phyloP scores from a whole-genome alignment of 1,139 yeast genomes.

The Candida labiduridarum region DNA sequence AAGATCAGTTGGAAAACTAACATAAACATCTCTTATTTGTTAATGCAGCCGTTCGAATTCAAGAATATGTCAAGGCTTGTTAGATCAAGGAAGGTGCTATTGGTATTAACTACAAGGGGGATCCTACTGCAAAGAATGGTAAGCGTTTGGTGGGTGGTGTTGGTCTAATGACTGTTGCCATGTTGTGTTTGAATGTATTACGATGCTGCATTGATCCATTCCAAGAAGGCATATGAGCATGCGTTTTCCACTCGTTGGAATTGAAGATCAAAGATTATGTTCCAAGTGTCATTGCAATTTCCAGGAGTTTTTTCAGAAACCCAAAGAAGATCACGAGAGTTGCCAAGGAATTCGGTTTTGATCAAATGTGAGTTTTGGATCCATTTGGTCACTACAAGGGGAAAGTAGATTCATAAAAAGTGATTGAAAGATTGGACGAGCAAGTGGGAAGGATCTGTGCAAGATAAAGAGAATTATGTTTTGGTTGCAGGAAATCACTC shows the following conservation, averaged over 20 bases:
- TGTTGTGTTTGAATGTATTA: conserved; percentile 73
- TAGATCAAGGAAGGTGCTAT: conserved; percentile 72
- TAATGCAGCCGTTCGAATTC: conserved; percentile 75
- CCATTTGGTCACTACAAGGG: conserved; percentile 77
- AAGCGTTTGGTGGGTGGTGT: conserved; percentile 78
- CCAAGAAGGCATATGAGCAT: conserved; percentile 49
- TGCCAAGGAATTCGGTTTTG: conserved; percentile 67
- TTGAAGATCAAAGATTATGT: conserved; percentile 58
- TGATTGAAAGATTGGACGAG: conserved; percentile 59
- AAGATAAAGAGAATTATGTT: conserved; percentile 79
- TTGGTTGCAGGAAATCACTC: conserved; percentile 97
- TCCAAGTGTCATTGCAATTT: conserved; percentile 76
- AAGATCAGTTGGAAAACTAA: no score
- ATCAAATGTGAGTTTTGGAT: conserved; percentile 64
- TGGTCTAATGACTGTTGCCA: conserved; percentile 89
- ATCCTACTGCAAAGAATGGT: conserved; percentile 64
- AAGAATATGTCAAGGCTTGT: conserved; percentile 70
- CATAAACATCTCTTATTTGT: no score
- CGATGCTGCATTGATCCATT: conserved; percentile 61
- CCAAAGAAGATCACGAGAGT: conserved; percentile 68
- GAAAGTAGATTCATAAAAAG: conserved; percentile 60
- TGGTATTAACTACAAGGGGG: conserved; percentile 74
- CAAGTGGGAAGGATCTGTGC: conserved; percentile 49
- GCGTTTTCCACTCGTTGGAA: conserved; percentile 51
- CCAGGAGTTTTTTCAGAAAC: conserved; percentile 68